Conservation (phyloP, 164 flowering plant species). For the Vitis rotundifolia region DNA sequence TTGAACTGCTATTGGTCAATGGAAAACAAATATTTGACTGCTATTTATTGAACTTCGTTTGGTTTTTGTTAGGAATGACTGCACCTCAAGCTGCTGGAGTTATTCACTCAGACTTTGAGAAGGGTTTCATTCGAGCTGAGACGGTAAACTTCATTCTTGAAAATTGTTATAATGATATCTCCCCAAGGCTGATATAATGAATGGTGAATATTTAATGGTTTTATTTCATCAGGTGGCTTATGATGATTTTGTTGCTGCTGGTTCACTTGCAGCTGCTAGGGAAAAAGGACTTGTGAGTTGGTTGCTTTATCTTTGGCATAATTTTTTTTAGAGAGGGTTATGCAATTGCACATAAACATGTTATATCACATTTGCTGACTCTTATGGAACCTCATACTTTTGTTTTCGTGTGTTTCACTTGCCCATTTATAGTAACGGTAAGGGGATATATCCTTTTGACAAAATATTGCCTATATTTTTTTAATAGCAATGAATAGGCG, state of each 20-base stretch:
- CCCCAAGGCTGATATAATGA: not conserved
- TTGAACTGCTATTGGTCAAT: no score
- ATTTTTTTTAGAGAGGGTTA: not conserved
- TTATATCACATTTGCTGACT: not conserved
- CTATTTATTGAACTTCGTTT: no score
- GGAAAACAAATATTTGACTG: no score
- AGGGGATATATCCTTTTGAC: no score
- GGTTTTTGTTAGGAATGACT: constrained; percentile 70
- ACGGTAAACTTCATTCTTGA: constrained; percentile 55
- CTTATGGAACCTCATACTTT: not conserved
- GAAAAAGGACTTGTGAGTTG: constrained; percentile 94
- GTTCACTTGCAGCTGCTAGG: constrained; percentile 87
- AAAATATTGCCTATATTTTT: no score
- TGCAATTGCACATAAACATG: not conserved
- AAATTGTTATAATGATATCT: no score
- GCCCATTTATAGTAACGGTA: no score
- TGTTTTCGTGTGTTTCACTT: no score
- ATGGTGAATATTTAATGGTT: not conserved
- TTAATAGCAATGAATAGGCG: no score
- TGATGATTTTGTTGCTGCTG: constrained; percentile 89
- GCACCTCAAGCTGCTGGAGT: constrained; percentile 99
- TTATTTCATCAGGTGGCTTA: constrained; percentile 67
- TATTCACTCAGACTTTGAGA: constrained; percentile 97
- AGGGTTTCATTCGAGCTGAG: constrained; percentile 97
- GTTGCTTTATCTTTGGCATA: constrained; percentile 8